Conservation (phyloP, 208 protist genomes). For the Acanthamoeba triangularis region DNA sequence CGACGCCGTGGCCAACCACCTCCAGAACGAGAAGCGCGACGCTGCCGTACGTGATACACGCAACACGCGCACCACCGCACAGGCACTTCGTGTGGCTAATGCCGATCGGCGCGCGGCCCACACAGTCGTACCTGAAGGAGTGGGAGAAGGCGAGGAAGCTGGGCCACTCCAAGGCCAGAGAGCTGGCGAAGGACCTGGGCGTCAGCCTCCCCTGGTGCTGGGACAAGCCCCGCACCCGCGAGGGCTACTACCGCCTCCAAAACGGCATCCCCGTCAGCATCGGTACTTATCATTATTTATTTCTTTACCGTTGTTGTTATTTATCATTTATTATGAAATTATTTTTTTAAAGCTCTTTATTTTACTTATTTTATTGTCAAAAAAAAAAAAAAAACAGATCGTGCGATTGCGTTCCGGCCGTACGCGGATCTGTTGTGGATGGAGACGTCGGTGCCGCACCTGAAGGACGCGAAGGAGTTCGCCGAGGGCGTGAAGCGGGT, state of each 20-base stretch:
- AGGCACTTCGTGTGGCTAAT: neutral
- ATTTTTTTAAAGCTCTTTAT: too few relatives aligned
- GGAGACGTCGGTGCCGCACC: constrained; percentile 91
- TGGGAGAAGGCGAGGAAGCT: constrained; percentile 82
- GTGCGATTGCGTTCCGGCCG: constrained; percentile 88
- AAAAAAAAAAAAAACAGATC: constrained; percentile 2
- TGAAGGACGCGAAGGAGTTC: constrained; percentile 91
- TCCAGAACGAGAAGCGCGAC: constrained; percentile 78
- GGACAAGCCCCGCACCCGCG: constrained; percentile 90
- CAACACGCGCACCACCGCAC: neutral
- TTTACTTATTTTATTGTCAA: too few relatives aligned
- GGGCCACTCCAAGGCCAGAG: constrained; percentile 77
- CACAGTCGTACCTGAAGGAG: constrained; percentile 78
- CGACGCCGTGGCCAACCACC: constrained; percentile 78
- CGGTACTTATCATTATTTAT: neutral
- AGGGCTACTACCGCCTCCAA: constrained; percentile 90
- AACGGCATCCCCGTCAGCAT: constrained; percentile 85
- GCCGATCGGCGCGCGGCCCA: neutral
- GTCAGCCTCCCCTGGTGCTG: constrained; percentile 83
- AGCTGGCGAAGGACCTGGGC: constrained; percentile 70
- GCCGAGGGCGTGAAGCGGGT: constrained; percentile 86
- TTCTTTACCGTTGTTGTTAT: too few relatives aligned
- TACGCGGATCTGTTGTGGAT: constrained; percentile 93
- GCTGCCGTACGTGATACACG: constrained; percentile 8
- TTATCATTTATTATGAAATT: too few relatives aligned